A percentile compares a stretch with the other conserved stretches of the same genome.
These are phyloP conservation scores for Funneliformis geosporum DNA, from an alignment of 192 early-diverging fungal genomes.

Conservation along the genomic window DNA sequence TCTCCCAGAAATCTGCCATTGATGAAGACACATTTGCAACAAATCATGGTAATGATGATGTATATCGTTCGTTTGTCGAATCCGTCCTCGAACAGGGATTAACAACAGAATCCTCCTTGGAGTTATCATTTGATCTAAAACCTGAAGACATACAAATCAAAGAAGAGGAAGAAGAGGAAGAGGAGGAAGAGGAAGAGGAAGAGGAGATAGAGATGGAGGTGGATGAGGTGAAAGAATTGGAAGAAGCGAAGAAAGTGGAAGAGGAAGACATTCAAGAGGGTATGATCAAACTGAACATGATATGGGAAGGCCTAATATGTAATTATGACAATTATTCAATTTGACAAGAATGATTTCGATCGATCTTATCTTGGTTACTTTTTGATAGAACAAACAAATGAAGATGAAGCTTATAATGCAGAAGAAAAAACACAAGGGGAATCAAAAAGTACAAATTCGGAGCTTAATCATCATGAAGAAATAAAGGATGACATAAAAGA, in stretches of 20 bases:
- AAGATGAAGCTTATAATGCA: neutral
- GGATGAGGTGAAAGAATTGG: neutral
- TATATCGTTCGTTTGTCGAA: constrained; percentile 27
- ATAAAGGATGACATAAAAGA: neutral
- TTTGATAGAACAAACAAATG: neutral
- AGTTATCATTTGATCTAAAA: constrained; percentile 29
- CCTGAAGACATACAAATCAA: constrained; percentile 27
- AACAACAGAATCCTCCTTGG: constrained; percentile 15
- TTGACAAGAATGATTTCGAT: neutral
- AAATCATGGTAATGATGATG: constrained; percentile 20
- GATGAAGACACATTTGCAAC: neutral
- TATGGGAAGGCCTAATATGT: neutral
- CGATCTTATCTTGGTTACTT: neutral
- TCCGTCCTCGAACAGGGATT: constrained; percentile 11
- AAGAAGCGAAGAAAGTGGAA: neutral
- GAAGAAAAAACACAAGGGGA: neutral
- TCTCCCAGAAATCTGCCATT: constrained; percentile 18
- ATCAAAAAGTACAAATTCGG: neutral
- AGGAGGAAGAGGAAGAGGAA: neutral
- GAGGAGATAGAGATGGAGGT: neutral
- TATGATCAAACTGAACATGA: neutral
- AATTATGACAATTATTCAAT: neutral
- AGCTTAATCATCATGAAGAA: neutral
- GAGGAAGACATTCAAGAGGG: constrained; percentile 18
- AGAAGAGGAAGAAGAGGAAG: constrained; percentile 1